Conservation (phyloP, 768 basidiomycete genomes). For the Panaeolus papilionaceus region DNA sequence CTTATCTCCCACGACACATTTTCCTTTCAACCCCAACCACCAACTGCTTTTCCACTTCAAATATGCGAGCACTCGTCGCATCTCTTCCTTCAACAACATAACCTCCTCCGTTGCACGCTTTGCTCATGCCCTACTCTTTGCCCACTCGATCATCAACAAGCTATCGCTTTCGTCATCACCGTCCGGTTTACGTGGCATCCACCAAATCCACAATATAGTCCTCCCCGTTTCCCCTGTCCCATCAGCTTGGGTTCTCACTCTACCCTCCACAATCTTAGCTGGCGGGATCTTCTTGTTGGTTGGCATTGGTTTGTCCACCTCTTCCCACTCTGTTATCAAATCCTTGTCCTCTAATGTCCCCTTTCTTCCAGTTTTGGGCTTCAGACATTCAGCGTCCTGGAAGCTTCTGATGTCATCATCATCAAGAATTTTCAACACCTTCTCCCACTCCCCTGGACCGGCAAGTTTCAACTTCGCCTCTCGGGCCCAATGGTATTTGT, state of each 20-base stretch:
- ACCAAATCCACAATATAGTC: slow-evolving; percentile 15
- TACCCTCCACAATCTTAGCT: background rate
- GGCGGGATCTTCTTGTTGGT: background rate
- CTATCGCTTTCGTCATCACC: background rate
- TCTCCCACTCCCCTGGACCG: slow-evolving; percentile 12
- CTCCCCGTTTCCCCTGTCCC: slow-evolving; percentile 11
- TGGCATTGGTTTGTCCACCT: background rate
- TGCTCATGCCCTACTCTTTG: slow-evolving; percentile 27
- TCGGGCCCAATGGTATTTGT: slow-evolving; percentile 6
- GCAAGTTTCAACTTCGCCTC: background rate
- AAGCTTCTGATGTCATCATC: slow-evolving; percentile 6
- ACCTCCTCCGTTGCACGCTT: slow-evolving; percentile 32
- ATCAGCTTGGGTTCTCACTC: background rate
- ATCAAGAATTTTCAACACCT: background rate
- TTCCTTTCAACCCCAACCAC: slow-evolving; percentile 20
- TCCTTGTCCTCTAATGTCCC: slow-evolving; percentile 13
- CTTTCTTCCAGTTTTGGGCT: background rate
- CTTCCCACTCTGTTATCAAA: background rate
- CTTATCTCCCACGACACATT: background rate
- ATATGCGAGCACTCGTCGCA: slow-evolving; percentile 22
- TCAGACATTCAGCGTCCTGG: slow-evolving; percentile 7
- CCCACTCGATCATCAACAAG: slow-evolving; percentile 32
- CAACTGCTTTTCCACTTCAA: slow-evolving; percentile 26
- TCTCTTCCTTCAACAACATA: slow-evolving; percentile 31
- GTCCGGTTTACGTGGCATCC: background rate